A percentile compares a stretch with the other conserved stretches of the same genome.
Conservation (phyloP, 2,329 filamentous ascomycete species). For the Penicillium psychrosexuale region DNA sequence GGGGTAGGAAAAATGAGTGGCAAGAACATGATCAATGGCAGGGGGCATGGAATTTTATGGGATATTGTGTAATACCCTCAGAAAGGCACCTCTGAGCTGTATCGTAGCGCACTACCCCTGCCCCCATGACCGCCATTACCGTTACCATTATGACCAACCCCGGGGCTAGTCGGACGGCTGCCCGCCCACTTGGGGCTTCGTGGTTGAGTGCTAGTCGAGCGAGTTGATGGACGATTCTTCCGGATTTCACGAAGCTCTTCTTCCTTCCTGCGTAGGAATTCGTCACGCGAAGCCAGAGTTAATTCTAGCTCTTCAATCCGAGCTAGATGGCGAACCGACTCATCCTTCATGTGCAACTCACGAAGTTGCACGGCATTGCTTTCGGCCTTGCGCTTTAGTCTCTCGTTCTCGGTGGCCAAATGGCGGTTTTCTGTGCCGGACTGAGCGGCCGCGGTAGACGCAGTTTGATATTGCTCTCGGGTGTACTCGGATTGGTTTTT, state of each 20-base stretch:
- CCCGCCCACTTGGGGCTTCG: slow-evolving; percentile 41
- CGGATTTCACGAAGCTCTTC: slow-evolving; percentile 46
- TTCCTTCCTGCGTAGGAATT: slow-evolving; percentile 42
- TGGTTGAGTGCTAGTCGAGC: slow-evolving; percentile 44
- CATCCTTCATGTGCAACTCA: slow-evolving; percentile 37
- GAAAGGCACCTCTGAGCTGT: slow-evolving; percentile 37
- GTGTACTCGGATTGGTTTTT: slow-evolving; percentile 46
- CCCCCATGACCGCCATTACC: slow-evolving; percentile 30
- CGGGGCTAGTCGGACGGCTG: slow-evolving; percentile 43
- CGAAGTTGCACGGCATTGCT: slow-evolving; percentile 38
- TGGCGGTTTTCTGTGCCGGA: slow-evolving; percentile 38
- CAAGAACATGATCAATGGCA: not conserved
- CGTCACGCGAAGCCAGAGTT: slow-evolving; percentile 36
- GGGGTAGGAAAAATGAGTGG: not conserved
- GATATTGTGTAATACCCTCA: slow-evolving; percentile 5
- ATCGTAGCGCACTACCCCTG: slow-evolving; percentile 39
- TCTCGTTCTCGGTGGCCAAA: slow-evolving; percentile 38
- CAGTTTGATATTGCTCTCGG: slow-evolving; percentile 47
- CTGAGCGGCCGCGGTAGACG: slow-evolving; percentile 45
- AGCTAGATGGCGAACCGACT: slow-evolving; percentile 34
- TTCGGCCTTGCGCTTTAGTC: slow-evolving; percentile 37
- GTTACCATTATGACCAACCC: slow-evolving; percentile 33
- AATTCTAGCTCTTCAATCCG: slow-evolving; percentile 41
- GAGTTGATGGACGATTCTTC: slow-evolving; percentile 43
- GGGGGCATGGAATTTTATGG: not conserved